A percentile compares a stretch with the other conserved stretches of the same genome.
These are phyloP conservation scores for Solanum gracilifrons DNA, from an alignment of 257 asterid genomes.

Conservation along the genomic window DNA sequence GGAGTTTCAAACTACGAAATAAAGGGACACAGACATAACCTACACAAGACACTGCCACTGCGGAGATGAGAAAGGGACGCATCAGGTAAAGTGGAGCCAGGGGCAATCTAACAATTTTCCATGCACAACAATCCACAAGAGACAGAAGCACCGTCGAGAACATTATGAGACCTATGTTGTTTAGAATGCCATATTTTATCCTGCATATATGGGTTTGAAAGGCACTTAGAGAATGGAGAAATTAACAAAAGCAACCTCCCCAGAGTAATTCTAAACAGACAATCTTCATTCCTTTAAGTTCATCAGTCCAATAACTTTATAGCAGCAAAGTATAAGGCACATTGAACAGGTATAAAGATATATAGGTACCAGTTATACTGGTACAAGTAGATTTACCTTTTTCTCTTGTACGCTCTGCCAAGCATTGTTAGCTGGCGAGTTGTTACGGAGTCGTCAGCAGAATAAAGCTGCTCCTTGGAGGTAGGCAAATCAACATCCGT, in stretches of 20 bases:
- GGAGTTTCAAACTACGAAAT: constrained; percentile 48
- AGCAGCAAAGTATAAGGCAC: not conserved
- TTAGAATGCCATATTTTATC: constrained; percentile 53
- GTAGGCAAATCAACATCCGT: constrained; percentile 71
- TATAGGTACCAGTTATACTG: not conserved
- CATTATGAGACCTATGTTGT: constrained; percentile 52
- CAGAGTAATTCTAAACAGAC: not conserved
- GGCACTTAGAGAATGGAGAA: not conserved
- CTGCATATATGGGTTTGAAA: constrained; percentile 30
- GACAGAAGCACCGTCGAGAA: constrained; percentile 45
- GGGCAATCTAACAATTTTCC: constrained; percentile 86
- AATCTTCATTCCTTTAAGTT: not conserved
- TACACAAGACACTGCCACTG: constrained; percentile 37
- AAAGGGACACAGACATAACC: constrained; percentile 85
- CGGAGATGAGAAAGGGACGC: constrained; percentile 66
- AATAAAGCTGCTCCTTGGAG: constrained; percentile 38
- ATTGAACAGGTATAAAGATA: not conserved
- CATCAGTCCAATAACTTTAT: not conserved
- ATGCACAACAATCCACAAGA: constrained; percentile 77
- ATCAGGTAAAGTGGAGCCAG: constrained; percentile 62
- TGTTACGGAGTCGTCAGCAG: constrained; percentile 46
- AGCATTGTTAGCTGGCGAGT: constrained; percentile 57
- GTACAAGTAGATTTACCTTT: constrained; percentile 31
- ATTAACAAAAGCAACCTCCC: not conserved
- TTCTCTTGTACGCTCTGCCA: constrained; percentile 46